Conservation (phyloP, 805 yeast genomes). For the Zygosaccharomyces bailii region DNA sequence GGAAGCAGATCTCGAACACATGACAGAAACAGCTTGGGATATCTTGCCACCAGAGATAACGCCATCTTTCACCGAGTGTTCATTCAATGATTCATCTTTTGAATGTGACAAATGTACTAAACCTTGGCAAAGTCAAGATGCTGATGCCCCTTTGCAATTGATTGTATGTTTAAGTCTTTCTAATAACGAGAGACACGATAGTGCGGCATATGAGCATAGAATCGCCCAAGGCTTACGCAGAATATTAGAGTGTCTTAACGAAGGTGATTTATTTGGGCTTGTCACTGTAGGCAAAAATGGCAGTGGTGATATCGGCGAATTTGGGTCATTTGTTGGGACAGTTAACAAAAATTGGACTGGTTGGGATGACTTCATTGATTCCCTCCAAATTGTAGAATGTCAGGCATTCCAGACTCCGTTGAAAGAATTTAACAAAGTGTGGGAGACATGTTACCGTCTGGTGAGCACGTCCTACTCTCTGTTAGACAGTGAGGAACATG, state of each 20-base stretch:
- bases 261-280: constrained; percentile 45
- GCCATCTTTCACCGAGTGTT: constrained; percentile 41
- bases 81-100: constrained; percentile 38
- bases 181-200: constrained; percentile 10
- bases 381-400: constrained; percentile 21
- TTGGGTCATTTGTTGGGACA: constrained; percentile 48
- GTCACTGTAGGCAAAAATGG: constrained; percentile 48
- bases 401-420: constrained; percentile 20
- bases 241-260: constrained; percentile 33
- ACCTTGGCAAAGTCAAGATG: constrained; percentile 22
- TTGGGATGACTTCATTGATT: constrained; percentile 38
- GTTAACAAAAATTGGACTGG: constrained; percentile 45
- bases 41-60: constrained; percentile 34
- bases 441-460: constrained; percentile 28
- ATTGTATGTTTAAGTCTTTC: constrained; percentile 42
- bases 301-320: constrained; percentile 32
- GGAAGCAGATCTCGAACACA: constrained; percentile 36
- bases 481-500: constrained; percentile 11
- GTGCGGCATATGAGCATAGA: constrained; percentile 31
- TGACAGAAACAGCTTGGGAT: constrained; percentile 51
- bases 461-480: constrained; percentile 16
- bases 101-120: constrained; percentile 38
- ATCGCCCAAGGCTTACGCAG: constrained; percentile 30
- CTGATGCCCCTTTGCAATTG: constrained; percentile 38
- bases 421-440: constrained; percentile 17